phyloP scores from a whole-genome alignment of 2,329 filamentous ascomycete genomes.

The Botrytis paeoniae region DNA sequence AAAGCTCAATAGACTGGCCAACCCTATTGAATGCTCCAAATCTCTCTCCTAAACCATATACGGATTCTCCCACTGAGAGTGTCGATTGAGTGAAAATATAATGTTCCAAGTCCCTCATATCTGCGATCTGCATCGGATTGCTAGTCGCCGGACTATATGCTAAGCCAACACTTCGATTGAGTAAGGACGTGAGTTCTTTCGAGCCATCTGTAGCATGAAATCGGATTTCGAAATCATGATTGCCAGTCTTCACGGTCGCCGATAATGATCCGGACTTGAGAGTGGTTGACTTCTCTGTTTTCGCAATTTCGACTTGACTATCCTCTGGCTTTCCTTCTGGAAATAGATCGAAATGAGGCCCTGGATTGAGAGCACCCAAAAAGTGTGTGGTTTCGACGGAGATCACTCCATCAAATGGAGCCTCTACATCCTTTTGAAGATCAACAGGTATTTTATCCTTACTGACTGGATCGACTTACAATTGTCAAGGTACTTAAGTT shows the following conservation, averaged over 20 bases:
- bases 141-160: slow-evolving; percentile 54
- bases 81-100: slow-evolving; percentile 57
- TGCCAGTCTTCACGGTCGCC: slow-evolving; percentile 48
- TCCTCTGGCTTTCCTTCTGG: slow-evolving; percentile 48
- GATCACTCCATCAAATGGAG: slow-evolving; percentile 56
- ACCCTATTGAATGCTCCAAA: slow-evolving; percentile 77
- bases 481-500: slow-evolving; percentile 55
- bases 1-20: slow-evolving; percentile 65
- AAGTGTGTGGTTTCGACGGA: slow-evolving; percentile 59
- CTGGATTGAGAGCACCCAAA: slow-evolving; percentile 49
- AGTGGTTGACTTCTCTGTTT: slow-evolving; percentile 46
- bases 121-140: slow-evolving; percentile 51
- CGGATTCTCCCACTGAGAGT: slow-evolving; percentile 58
- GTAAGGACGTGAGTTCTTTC: slow-evolving; percentile 53
- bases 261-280: slow-evolving; percentile 51
- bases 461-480: slow-evolving; percentile 34
- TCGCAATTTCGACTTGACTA: slow-evolving; percentile 42
- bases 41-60: slow-evolving; percentile 72
- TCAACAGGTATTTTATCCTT: slow-evolving; percentile 12
- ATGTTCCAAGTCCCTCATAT: slow-evolving; percentile 52
- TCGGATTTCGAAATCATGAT: slow-evolving; percentile 53
- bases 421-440: slow-evolving; percentile 49
- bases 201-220: slow-evolving; percentile 52
- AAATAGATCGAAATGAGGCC: slow-evolving; percentile 57
- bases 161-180: slow-evolving; percentile 54